A percentile compares a stretch with the other conserved stretches of the same genome.
Conservation (phyloP, 2,329 filamentous ascomycete genomes). For the Fusarium poae region DNA sequence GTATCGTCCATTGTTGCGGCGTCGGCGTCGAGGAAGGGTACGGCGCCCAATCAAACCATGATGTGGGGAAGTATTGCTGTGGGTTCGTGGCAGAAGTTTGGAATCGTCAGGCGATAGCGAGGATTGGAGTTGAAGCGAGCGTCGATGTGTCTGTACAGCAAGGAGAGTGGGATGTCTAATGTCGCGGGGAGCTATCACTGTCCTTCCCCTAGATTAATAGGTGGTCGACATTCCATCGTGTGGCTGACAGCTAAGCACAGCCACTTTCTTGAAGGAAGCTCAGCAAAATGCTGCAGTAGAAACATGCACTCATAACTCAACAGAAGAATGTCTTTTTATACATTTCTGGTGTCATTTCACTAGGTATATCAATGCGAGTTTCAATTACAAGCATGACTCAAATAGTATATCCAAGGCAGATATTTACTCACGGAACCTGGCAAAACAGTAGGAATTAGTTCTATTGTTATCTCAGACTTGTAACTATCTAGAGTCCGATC, state of each 20-base stretch:
- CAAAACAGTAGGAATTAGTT: not conserved
- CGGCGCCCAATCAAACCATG: constrained; percentile 49
- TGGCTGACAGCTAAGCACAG: constrained; percentile 41
- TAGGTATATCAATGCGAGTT: not conserved
- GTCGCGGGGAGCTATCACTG: constrained; percentile 40
- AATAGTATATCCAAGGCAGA: not conserved
- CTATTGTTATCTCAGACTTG: not conserved
- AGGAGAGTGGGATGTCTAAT: constrained; percentile 15
- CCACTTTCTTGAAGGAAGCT: constrained; percentile 17
- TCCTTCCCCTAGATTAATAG: constrained; percentile 14
- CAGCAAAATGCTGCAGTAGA: constrained; percentile 2
- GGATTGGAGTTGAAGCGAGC: constrained; percentile 25
- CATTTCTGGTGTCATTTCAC: too few species aligned
- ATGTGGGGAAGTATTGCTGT: constrained; percentile 20
- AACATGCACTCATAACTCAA: not conserved
- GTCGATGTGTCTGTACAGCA: constrained; percentile 16
- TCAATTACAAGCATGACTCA: not conserved
- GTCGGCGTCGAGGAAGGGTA: constrained; percentile 37
- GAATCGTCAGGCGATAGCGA: not conserved
- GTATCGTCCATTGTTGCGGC: constrained; percentile 64
- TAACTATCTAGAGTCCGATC: not conserved
- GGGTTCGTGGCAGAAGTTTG: not conserved
- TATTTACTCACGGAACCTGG: not conserved
- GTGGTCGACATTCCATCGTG: constrained; percentile 23
- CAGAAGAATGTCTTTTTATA: not conserved